A percentile compares a stretch with the other conserved stretches of the same genome.
phyloP scores from a whole-genome alignment of 2,329 filamentous ascomycete genomes.

The Colletotrichum melonis region DNA sequence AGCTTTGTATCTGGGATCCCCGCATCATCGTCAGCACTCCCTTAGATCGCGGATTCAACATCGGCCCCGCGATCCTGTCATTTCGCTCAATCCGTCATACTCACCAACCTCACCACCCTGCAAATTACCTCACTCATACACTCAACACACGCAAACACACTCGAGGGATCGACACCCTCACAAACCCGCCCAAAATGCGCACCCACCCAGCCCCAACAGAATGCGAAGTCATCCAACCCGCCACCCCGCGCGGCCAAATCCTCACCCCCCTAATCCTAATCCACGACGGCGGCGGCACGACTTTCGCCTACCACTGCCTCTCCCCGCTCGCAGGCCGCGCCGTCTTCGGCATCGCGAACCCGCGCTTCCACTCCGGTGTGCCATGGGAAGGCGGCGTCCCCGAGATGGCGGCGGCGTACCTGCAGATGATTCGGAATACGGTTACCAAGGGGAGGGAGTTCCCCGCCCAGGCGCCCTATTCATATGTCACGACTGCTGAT shows the following conservation, averaged over 20 bases:
- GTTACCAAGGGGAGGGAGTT: conserved; percentile 40
- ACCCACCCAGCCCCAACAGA: conserved; percentile 4
- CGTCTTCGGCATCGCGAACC: conserved; percentile 67
- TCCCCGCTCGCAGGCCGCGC: conserved; percentile 56
- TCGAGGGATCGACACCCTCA: too few relatives aligned
- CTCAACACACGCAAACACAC: too few relatives aligned
- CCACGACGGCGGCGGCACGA: conserved; percentile 72
- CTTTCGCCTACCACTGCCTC: conserved; percentile 67
- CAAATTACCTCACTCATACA: background rate
- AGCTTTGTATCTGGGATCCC: background rate
- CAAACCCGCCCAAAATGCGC: background rate
- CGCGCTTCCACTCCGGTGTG: conserved; percentile 58
- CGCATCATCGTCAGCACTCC: background rate
- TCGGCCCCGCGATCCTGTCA: background rate
- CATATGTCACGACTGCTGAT: conserved; percentile 41
- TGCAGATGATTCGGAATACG: conserved; percentile 53
- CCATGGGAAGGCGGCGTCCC: conserved; percentile 63
- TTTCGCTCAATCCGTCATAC: background rate
- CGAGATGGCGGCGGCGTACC: conserved; percentile 66
- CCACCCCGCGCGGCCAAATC: conserved; percentile 16
- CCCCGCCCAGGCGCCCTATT: conserved; percentile 19
- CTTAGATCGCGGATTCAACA: background rate
- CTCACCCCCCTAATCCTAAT: conserved; percentile 64
- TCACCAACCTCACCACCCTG: too few relatives aligned
- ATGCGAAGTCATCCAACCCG: conserved; percentile 34